Evolutionary conservation across 371 early-diverging fungal species (phyloP).

Genomic region (Mortierella sp.): DNA sequence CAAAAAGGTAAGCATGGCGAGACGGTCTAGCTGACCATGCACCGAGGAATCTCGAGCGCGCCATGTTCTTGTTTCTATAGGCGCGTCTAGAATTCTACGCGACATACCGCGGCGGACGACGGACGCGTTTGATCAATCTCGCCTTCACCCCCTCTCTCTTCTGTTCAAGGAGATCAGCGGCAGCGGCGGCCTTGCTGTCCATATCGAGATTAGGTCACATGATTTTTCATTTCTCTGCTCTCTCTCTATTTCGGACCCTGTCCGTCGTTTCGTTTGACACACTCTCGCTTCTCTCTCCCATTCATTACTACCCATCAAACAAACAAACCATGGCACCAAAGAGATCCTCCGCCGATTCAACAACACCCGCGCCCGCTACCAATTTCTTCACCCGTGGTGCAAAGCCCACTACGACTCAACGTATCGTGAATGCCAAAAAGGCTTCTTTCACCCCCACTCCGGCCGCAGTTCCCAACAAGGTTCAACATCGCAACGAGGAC

Average conservation of each 20-base stretch:
- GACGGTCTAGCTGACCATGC: too few relatives aligned
- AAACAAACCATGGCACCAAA: slow-evolving; percentile 33
- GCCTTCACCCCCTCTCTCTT: too few relatives aligned
- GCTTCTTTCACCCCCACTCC: neutral
- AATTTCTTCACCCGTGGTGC: slow-evolving; percentile 47
- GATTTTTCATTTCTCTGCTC: neutral
- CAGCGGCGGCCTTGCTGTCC: too few relatives aligned
- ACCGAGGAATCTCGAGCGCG: too few relatives aligned
- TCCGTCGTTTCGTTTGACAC: slow-evolving; percentile 12
- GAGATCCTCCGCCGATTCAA: slow-evolving; percentile 5
- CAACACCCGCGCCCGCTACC: slow-evolving; percentile 5
- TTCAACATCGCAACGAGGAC: neutral
- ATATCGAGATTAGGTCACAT: neutral
- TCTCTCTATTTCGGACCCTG: neutral
- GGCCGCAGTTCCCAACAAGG: neutral
- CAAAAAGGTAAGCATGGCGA: too few relatives aligned
- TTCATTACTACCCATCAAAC: neutral
- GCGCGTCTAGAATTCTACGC: too few relatives aligned
- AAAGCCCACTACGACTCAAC: slow-evolving; percentile 36
- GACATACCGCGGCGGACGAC: too few relatives aligned
- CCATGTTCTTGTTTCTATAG: too few relatives aligned
- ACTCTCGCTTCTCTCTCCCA: neutral
- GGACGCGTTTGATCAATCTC: too few relatives aligned
- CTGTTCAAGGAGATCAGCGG: too few relatives aligned
- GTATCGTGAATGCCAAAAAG: slow-evolving; percentile 39